Evolutionary conservation across 164 flowering plant species (phyloP).

Genomic region (Stephania cephalantha): DNA sequence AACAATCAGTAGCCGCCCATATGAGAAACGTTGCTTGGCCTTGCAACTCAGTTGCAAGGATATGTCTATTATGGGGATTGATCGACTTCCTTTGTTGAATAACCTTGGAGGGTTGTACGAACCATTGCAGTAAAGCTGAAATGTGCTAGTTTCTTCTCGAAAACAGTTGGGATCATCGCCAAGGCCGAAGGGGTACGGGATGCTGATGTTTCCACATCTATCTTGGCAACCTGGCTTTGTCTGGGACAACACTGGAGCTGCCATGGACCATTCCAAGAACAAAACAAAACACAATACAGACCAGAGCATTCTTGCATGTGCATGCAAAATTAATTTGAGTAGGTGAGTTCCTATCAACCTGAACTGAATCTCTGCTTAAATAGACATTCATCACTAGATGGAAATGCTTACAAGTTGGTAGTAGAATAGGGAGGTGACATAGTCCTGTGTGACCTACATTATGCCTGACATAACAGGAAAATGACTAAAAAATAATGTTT

Average conservation of each 20-base stretch:
- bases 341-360: too few relatives aligned
- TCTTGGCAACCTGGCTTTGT: not conserved
- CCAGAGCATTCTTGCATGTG: not conserved
- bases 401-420: too few relatives aligned
- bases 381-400: too few relatives aligned
- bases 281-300: not conserved
- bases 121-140: not conserved
- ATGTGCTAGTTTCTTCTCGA: not conserved
- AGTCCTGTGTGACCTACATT: too few relatives aligned
- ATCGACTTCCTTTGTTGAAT: not conserved
- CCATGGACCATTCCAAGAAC: not conserved
- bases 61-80: not conserved
- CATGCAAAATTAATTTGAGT: too few relatives aligned
- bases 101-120: not conserved
- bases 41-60: too few relatives aligned
- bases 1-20: not conserved
- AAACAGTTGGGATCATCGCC: not conserved
- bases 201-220: not conserved
- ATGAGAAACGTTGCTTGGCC: not conserved
- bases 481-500: too few relatives aligned
- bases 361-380: too few relatives aligned
- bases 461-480: too few relatives aligned
- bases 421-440: too few relatives aligned
- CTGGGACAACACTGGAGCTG: not conserved
- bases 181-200: conserved; percentile 1